Evolutionary conservation across 1,139 yeast genomes (phyloP), one percentile per base, ranked within the genome.

Genomic region (Yamadazyma dushanensis): DNA sequence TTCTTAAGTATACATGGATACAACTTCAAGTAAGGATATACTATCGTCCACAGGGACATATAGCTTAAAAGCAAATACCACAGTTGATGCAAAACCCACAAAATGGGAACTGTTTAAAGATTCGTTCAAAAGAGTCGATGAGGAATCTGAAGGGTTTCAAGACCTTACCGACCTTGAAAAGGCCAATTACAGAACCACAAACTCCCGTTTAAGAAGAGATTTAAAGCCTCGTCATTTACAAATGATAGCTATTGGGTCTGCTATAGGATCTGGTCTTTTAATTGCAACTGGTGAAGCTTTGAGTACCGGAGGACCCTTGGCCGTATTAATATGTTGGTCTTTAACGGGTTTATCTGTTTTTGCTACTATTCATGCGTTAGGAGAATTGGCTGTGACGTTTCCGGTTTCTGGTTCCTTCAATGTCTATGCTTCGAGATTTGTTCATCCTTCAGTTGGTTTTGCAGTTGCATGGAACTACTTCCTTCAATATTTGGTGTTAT

Each of bases 191-290:
- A 61, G 56, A 26, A 54, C 73, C 1, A 68, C 73, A 18, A 63
- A 65, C 41, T 63, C 73, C 21, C 68, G 63, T 32, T 58, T 69
- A 32, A 54, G 63, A 19, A 51, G 71, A 44, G 55, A 54, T 22
- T 56, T 66, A 38, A 63, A 61, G 38, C 46, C 63, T 7, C 48
- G 70, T 42, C 69, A 61, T 36, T 46, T 63, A 35, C 76, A 80
- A 49, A 76, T 83, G 83, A 84, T 88, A 44, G 86, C 95, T 26
- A 70, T 87, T 34, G 95, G 94, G 14, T 86, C 94, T 15, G 83
- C 90, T 46, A 83, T 87, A 38, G 96, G 96, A 4, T 63, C 72
- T 2, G 74, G 74, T 11, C 56, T 68, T 30, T 56, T 59, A 34
- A 60, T 60, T 9, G 65, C 63, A 8, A 50, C 57, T 25, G 65